Percentiles rank a stretch among this genome's conserved stretches.
Conservation (phyloP, 441 rosid genomes). For the Gossypium armourianum region DNA sequence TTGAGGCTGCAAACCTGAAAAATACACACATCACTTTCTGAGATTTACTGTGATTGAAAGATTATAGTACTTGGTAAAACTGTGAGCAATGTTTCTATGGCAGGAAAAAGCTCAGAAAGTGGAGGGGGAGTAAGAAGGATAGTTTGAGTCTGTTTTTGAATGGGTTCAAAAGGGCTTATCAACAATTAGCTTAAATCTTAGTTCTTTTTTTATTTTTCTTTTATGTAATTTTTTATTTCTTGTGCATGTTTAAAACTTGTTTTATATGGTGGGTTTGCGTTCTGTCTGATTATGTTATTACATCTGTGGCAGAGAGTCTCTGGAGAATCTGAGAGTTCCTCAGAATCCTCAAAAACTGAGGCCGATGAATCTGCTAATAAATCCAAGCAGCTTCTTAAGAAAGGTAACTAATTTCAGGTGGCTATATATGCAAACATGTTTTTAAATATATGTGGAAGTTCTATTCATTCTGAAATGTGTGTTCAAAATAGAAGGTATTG, state of each 20-base stretch:
- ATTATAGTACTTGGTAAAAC: neutral
- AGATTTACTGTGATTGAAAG: neutral
- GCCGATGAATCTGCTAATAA: constrained; percentile 36
- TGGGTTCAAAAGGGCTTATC: neutral
- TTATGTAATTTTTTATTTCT: neutral
- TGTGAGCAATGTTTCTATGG: neutral
- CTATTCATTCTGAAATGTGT: neutral
- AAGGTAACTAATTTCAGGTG: constrained; percentile 39
- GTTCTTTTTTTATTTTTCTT: neutral
- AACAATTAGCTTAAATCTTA: neutral
- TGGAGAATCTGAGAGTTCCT: constrained; percentile 43
- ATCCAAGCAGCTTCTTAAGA: constrained; percentile 44
- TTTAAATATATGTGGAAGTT: neutral
- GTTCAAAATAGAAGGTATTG: neutral
- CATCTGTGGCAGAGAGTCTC: constrained; percentile 32
- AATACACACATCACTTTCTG: neutral
- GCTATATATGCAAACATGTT: neutral
- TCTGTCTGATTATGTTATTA: constrained; percentile 20
- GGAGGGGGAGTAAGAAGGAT: neutral
- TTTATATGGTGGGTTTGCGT: constrained; percentile 8
- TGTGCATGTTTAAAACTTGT: neutral
- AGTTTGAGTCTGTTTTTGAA: neutral
- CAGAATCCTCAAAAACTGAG: constrained; percentile 41
- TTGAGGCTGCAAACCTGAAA: neutral
- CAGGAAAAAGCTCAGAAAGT: neutral